Conservation (phyloP, 495 filamentous ascomycete species). For the Podospora fimiseda region DNA sequence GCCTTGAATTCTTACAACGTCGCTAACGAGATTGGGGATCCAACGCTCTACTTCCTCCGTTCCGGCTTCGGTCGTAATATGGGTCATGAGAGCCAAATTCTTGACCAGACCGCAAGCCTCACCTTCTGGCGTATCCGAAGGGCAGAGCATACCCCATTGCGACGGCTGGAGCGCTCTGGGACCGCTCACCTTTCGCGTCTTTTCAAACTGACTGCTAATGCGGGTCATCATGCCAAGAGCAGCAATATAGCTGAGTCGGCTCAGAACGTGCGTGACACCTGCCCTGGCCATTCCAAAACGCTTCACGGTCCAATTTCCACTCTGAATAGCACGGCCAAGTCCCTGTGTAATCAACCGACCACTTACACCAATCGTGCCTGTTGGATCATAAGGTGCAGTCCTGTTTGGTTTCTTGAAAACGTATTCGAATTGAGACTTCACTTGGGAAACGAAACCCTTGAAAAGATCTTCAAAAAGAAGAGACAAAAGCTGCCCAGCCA, state of each 20-base stretch:
- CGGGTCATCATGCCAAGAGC: slow-evolving; percentile 99
- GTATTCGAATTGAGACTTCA: slow-evolving; percentile 90
- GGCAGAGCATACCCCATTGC: slow-evolving; percentile 95
- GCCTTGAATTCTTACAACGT: slow-evolving; percentile 49
- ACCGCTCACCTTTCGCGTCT: slow-evolving; percentile 91
- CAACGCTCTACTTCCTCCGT: slow-evolving; percentile 79
- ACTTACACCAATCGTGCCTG: slow-evolving; percentile 66
- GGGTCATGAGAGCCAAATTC: slow-evolving; percentile 97
- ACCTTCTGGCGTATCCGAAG: slow-evolving; percentile 95
- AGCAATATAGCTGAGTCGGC: slow-evolving; percentile 90
- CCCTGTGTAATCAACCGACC: slow-evolving; percentile 78
- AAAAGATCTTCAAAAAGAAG: slow-evolving; percentile 95
- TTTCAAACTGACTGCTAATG: slow-evolving; percentile 97
- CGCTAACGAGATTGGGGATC: slow-evolving; percentile 68
- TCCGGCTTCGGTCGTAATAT: slow-evolving; percentile 93
- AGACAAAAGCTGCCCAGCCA: slow-evolving; percentile 91
- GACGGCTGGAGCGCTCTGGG: slow-evolving; percentile 94
- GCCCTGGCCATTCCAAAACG: slow-evolving; percentile 98
- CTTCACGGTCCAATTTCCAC: slow-evolving; percentile 94
- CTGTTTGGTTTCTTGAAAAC: slow-evolving; percentile 84
- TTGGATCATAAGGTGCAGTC: slow-evolving; percentile 79
- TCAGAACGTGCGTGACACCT: slow-evolving; percentile 93
- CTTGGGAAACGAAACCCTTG: slow-evolving; percentile 81
- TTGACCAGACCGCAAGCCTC: slow-evolving; percentile 97
- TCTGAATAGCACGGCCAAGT: slow-evolving; percentile 89